Evolutionary conservation across 108 stramenopile species (phyloP), one percentile per base, ranked within the genome.

Genomic region (Cyclostephanos tholiformis): DNA sequence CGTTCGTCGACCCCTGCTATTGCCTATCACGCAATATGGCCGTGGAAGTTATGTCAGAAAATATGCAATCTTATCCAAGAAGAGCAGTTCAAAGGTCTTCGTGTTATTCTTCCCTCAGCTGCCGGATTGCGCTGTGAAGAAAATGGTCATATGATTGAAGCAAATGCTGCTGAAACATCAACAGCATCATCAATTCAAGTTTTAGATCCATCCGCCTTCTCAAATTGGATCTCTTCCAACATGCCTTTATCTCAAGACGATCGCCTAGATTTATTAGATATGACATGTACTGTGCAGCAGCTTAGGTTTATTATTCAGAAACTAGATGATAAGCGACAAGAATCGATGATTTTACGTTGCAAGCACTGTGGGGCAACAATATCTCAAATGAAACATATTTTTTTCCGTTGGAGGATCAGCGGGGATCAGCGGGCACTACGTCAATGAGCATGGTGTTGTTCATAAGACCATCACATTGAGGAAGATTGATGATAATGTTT

Each of bases 391-490:
- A 38, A 57, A 10, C 38, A 79, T 46, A 67, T 95, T 8, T 92
- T 92, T 95, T 76, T 74, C 89, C 7, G 84, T 92, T 48, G 81
- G 76, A 9, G 89, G 89, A 38, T 88, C 90, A 8, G 91, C 91
- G 27, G 91, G 94, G 9, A 88, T 91, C 0, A 91, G 85, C 10
- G 90, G 89, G 11, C 59, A 63, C 30, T 95, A 95, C 65, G 91
- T 95, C 14, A 95, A 95, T 77, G 86, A 88, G 51, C 77, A 88
- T 67, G 94, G 94, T 0, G 73, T 85, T 27, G 89, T 92, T 67
- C 94, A 95, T 63, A 90, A 92, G 67, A 87, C 90, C 10, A 74
- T 81, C 11, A 95, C 94, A 19, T 52, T 92, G 39, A 84, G 90
- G 44, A 30, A 82, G 7, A 80, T 90, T 2, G 72, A 85, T 27